Conservation (phyloP, 192 early-diverging fungal species). For the Pilaira anomala region DNA sequence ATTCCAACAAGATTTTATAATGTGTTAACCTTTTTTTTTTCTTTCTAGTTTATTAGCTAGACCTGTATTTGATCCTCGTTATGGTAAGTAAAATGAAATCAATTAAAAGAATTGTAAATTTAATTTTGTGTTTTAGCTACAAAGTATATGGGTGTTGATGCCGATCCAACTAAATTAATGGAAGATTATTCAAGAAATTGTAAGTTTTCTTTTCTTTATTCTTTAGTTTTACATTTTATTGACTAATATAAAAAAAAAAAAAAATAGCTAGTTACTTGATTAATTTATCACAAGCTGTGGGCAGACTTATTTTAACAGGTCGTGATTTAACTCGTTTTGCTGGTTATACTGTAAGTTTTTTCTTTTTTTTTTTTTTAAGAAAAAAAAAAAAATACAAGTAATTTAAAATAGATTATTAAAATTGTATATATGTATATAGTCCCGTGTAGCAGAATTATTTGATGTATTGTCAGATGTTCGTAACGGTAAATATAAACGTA, state of each 20-base stretch:
- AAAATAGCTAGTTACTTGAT: constrained; percentile 56
- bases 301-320: constrained; percentile 59
- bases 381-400: neutral
- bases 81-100: constrained; percentile 38
- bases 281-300: constrained; percentile 62
- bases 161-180: constrained; percentile 57
- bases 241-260: neutral
- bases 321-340: constrained; percentile 63
- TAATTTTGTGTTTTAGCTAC: constrained; percentile 39
- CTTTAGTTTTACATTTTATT: neutral
- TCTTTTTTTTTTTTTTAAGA: no score
- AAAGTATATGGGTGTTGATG: constrained; percentile 48
- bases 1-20: neutral
- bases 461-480: constrained; percentile 56
- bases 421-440: constrained; percentile 31
- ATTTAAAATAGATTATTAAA: neutral
- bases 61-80: constrained; percentile 55
- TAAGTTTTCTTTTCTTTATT: constrained; percentile 31
- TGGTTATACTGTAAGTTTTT: constrained; percentile 52
- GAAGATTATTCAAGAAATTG: constrained; percentile 61
- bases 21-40: constrained; percentile 7
- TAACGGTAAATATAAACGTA: constrained; percentile 51
- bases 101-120: no score
- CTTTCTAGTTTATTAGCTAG: constrained; percentile 49
- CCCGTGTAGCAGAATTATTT: constrained; percentile 58